Percentiles rank a stretch among this genome's conserved stretches.
These are phyloP conservation scores for Acer negundo DNA, from an alignment of 345 rosid genomes.

Conservation along the genomic window DNA sequence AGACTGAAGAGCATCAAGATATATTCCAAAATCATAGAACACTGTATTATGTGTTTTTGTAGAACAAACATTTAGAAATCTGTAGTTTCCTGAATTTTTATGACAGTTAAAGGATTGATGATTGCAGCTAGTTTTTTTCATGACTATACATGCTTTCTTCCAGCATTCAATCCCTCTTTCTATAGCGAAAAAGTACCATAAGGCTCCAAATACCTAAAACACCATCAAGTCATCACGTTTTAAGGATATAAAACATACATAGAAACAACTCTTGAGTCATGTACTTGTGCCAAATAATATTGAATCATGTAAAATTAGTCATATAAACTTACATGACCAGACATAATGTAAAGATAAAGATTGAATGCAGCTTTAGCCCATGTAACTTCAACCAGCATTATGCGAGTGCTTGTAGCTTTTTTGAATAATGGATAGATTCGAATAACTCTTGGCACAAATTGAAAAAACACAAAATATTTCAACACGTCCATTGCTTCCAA, in stretches of 20 bases:
- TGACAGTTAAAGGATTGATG: too few species aligned
- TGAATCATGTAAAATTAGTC: too few species aligned
- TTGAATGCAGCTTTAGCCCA: constrained; percentile 26
- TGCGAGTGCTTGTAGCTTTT: constrained; percentile 29
- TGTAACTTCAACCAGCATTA: constrained; percentile 33
- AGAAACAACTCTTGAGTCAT: too few species aligned
- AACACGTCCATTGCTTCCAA: constrained; percentile 28
- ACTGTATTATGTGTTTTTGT: too few species aligned
- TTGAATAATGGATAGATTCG: constrained; percentile 35
- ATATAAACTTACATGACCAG: constrained; percentile 36
- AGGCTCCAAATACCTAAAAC: constrained; percentile 13
- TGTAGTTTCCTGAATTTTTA: too few species aligned
- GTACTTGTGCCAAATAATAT: too few species aligned
- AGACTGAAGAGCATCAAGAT: too few species aligned
- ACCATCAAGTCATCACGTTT: background rate
- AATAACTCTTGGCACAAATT: constrained; percentile 36
- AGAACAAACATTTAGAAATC: too few species aligned
- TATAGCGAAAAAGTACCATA: constrained; percentile 12
- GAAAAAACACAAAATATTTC: constrained; percentile 33
- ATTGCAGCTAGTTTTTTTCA: too few species aligned
- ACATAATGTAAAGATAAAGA: background rate
- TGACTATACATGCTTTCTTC: too few species aligned
- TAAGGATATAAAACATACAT: too few species aligned
- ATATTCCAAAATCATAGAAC: too few species aligned
- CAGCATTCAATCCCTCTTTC: constrained; percentile 12